Evolutionary conservation across 2,329 filamentous ascomycete species (phyloP), one percentile per base, ranked within the genome.

Genomic region (Sporothrix dimorphospora): DNA sequence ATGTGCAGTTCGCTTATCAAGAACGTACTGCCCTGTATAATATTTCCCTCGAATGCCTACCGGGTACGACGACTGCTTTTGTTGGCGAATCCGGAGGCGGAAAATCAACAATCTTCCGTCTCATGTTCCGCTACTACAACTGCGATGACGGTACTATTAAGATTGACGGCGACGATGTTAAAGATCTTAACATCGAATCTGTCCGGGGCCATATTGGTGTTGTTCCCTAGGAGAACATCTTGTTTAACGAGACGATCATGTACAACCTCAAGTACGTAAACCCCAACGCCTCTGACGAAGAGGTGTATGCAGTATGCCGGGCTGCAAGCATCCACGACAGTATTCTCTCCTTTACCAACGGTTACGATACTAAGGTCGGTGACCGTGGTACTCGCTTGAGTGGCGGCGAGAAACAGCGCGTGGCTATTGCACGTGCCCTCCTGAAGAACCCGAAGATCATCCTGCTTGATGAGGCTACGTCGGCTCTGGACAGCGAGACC

Each of bases 51-150:
- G 90, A 91, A 74, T 98, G 94, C 80, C 83, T 85, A 24, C 94
- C 96, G 1, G 96, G 96, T 69, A 98, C 94, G 0, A 98, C 94
- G 0, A 98, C 95, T 6, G 96, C 96, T 0, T 91, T 99, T 75
- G 96, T 99, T 21, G 96, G 96, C 75, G 95, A 98, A 81, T 98
- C 95, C 40, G 96, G 96, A 61, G 96, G 95, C 73, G 96, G 96
- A 76, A 99, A 99, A 81, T 98, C 95, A 2, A 99, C 96, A 0
- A 88, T 99, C 38, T 98, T 99, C 85, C 92, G 96, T 69, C 88
- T 98, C 66, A 90, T 99, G 80, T 98, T 97, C 85, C 92, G 96
- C 21, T 99, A 98, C 82, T 99, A 98, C 84, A 97, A 98, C 79
- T 89, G 91, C 71, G 86, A 90, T 70, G 87, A 89, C 68, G 96